Conservation (phyloP, 257 asterid species). For the Sherardia arvensis region DNA sequence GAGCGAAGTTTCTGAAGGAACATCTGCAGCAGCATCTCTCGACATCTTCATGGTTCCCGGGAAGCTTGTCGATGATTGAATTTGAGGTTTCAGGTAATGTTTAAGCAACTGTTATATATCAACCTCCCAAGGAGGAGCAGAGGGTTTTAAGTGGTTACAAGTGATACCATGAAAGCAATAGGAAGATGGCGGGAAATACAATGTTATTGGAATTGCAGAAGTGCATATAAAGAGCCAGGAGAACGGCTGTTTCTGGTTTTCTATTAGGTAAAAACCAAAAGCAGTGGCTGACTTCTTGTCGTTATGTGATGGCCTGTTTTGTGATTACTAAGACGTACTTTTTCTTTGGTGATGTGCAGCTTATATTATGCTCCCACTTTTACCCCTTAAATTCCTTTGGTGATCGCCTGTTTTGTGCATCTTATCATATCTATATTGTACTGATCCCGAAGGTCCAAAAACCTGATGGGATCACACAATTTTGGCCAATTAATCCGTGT, state of each 20-base stretch:
- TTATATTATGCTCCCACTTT: too few species aligned
- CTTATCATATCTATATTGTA: too few species aligned
- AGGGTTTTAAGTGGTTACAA: background rate
- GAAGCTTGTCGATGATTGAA: constrained; percentile 11
- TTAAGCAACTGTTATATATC: background rate
- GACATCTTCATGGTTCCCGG: constrained; percentile 19
- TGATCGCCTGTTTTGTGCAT: too few species aligned
- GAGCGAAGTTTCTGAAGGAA: constrained; percentile 40
- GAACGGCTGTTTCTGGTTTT: background rate
- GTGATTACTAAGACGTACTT: background rate
- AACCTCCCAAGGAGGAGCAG: background rate
- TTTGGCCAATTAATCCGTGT: too few species aligned
- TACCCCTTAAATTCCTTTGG: too few species aligned
- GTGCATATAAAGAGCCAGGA: background rate
- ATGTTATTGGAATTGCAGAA: background rate
- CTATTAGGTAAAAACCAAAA: background rate
- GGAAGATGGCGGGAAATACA: background rate
- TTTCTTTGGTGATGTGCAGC: background rate
- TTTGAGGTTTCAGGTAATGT: background rate
- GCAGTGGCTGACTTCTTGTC: background rate
- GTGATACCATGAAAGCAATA: background rate
- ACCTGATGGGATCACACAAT: too few species aligned
- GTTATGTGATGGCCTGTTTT: background rate
- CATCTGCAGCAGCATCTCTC: constrained; percentile 25
- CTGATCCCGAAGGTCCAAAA: too few species aligned